Evolutionary conservation across 73 alveolate genomes (phyloP).

Genomic region (Paramecium sonneborni): DNA sequence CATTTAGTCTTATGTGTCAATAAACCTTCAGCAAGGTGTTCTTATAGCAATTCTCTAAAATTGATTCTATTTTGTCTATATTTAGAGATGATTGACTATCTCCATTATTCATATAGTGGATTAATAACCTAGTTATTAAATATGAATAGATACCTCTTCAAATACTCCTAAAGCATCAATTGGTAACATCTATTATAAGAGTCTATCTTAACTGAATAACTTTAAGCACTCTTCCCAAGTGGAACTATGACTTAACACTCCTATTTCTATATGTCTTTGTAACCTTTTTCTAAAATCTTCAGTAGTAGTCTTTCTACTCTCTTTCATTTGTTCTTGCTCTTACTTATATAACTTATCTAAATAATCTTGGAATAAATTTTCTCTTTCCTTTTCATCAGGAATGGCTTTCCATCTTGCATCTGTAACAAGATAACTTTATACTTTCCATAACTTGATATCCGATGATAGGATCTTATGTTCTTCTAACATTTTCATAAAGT

Average conservation of each 20-base stretch:
- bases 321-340: constrained; percentile 17
- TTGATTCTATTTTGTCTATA: constrained; percentile 48
- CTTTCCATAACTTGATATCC: constrained; percentile 44
- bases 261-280: constrained; percentile 49
- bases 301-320: not conserved
- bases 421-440: constrained; percentile 31
- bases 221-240: constrained; percentile 52
- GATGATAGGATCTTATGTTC: constrained; percentile 26
- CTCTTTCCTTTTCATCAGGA: constrained; percentile 49
- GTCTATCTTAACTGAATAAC: constrained; percentile 43
- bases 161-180: constrained; percentile 44
- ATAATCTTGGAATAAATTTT: constrained; percentile 40
- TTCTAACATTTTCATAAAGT: constrained; percentile 38
- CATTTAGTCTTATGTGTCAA: constrained; percentile 54
- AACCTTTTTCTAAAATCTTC: constrained; percentile 46
- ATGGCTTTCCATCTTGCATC: constrained; percentile 58
- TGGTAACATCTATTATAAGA: constrained; percentile 21
- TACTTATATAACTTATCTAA: constrained; percentile 39
- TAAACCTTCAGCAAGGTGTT: constrained; percentile 33
- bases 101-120: constrained; percentile 50
- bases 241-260: constrained; percentile 32
- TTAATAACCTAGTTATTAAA: not conserved
- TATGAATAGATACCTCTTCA: not conserved
- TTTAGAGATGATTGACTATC: constrained; percentile 17
- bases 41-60: constrained; percentile 32